phyloP scores from a whole-genome alignment of 106 monocot species.

The Allium cepa region DNA sequence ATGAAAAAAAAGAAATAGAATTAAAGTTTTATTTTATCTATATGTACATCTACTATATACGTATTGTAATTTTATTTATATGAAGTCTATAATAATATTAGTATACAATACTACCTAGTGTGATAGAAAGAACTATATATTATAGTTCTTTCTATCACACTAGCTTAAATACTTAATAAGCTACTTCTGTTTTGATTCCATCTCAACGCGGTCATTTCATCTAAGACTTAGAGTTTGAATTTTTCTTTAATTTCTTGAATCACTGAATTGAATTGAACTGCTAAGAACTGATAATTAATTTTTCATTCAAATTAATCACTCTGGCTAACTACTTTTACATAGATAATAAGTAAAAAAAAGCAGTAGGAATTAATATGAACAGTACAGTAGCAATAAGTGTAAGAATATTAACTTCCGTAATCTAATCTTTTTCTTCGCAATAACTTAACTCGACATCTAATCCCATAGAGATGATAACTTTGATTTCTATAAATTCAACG shows the following conservation, averaged over 20 bases:
- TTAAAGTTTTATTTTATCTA: neutral
- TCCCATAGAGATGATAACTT: constrained; percentile 1
- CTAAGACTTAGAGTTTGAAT: constrained; percentile 6
- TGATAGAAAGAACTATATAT: neutral
- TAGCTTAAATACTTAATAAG: neutral
- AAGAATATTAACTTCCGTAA: constrained; percentile 3
- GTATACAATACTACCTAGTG: neutral
- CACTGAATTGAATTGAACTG: neutral
- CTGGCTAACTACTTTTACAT: neutral
- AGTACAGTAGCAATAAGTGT: neutral
- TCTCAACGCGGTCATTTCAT: neutral
- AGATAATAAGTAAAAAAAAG: constrained; percentile 7
- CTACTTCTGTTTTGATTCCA: neutral
- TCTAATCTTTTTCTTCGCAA: neutral
- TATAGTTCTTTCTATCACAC: constrained; percentile 4
- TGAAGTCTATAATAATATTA: neutral
- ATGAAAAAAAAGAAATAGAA: constrained; percentile 3
- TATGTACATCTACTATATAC: neutral
- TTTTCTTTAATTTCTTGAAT: constrained; percentile 1
- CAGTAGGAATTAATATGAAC: neutral
- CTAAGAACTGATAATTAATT: constrained; percentile 1
- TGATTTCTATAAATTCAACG: constrained; percentile 1
- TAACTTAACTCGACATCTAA: constrained; percentile 3
- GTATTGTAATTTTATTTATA: no score
- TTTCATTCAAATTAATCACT: constrained; percentile 6